Evolutionary conservation across 1,284 basidiomycete species (phyloP), one percentile per base, ranked within the genome.

Genomic region (Irpex sp.): DNA sequence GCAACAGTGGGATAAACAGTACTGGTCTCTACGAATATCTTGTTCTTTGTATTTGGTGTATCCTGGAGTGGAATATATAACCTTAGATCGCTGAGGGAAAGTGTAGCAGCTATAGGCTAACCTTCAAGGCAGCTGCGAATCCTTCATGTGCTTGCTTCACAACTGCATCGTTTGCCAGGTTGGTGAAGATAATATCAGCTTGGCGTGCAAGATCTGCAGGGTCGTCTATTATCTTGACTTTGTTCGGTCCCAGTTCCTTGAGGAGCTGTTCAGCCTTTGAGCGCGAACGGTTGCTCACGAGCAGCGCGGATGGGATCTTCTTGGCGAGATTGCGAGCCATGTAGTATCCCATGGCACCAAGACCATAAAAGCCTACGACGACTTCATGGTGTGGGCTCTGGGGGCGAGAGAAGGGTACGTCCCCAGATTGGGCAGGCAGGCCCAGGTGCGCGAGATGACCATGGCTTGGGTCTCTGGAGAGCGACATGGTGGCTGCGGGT

Each of bases 101-200:
- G n/a, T n/a, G n/a, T n/a, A n/a, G n/a, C n/a, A 49, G 5, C 8
- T 7, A 13, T 33, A 15, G 31, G 60, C 68, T 15, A 17, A 80
- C 82, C 71, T 78, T 76, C 17, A 93, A 79, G 1, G 82, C 83
- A 47, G 82, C 77, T n/a, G 83, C 81, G 59, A 94, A 85, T 59
- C 84, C 73, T 53, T 80, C 76, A 72, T 91, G 95, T 6, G 92
- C 81, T n/a, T 74, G 75, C 72, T 85, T 84, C 7, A 93, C 90
- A 65, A 85, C 90, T 6, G 82, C 83, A 69, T 97, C 95, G 67
- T 83, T 85, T 13, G 85, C 82, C 33, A 97, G 81, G 65, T 84
- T 89, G 50, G 92, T 92, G 71, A 97, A 78, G 70, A 97, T 83
- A 67, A 97, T 77, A 75, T 97, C 93, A 72, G 90, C 92, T 69